Percentiles rank a stretch among this genome's conserved stretches.
phyloP scores from a whole-genome alignment of 768 basidiomycete genomes.

The Lactarius deliciosus region DNA sequence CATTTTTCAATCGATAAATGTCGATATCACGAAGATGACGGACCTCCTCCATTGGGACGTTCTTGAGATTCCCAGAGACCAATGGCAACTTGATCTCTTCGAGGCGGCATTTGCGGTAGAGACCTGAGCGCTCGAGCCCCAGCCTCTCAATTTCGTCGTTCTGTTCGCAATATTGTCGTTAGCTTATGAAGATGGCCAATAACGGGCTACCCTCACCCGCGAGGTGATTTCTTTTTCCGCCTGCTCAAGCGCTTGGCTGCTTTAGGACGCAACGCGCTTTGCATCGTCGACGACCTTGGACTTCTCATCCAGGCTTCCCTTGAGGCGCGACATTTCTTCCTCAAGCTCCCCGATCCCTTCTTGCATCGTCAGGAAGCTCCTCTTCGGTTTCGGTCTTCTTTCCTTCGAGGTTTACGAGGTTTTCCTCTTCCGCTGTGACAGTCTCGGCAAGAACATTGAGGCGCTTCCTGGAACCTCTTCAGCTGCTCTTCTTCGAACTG shows the following conservation, averaged over 20 bases:
- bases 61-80: slow-evolving; percentile 67
- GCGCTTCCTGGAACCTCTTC: slow-evolving; percentile 61
- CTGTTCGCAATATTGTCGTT: slow-evolving; percentile 36
- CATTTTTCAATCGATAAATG: not conserved
- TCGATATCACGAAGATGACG: slow-evolving; percentile 22
- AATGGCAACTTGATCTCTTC: slow-evolving; percentile 90
- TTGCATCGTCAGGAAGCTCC: slow-evolving; percentile 60
- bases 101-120: slow-evolving; percentile 89
- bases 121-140: slow-evolving; percentile 77
- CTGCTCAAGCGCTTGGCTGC: slow-evolving; percentile 80
- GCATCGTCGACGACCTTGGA: slow-evolving; percentile 72
- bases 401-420: slow-evolving; percentile 52
- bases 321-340: slow-evolving; percentile 58
- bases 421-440: slow-evolving; percentile 51
- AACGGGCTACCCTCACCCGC: slow-evolving; percentile 49
- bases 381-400: slow-evolving; percentile 53
- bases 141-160: slow-evolving; percentile 92
- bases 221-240: slow-evolving; percentile 86
- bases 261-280: slow-evolving; percentile 66
- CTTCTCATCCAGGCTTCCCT: slow-evolving; percentile 69
- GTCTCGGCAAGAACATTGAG: slow-evolving; percentile 53
- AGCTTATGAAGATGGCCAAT: slow-evolving; percentile 31
- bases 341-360: slow-evolving; percentile 54
- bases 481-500: slow-evolving; percentile 83
- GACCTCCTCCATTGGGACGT: slow-evolving; percentile 96